Percentiles rank a stretch among this genome's conserved stretches.
phyloP scores from a whole-genome alignment of 495 filamentous ascomycete genomes.

The Beverwykella pulmonaria region DNA sequence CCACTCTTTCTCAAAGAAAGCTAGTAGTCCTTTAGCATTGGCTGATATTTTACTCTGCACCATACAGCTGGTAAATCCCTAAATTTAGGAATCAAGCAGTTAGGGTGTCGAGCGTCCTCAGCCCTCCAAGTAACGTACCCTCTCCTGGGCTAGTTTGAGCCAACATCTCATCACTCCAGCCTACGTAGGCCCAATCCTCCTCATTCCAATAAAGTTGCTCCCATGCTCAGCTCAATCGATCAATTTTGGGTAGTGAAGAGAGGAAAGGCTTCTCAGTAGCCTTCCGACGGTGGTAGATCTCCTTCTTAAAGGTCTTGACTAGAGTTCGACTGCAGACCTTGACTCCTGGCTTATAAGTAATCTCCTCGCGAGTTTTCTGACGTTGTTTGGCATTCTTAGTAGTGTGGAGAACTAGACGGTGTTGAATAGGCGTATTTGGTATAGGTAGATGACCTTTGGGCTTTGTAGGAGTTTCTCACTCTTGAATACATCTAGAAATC shows the following conservation, averaged over 20 bases:
- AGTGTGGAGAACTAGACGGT: constrained; percentile 3
- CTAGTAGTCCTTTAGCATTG: not conserved
- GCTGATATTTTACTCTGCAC: not conserved
- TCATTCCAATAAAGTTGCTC: not conserved
- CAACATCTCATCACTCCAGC: not conserved
- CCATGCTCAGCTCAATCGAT: constrained; percentile 4
- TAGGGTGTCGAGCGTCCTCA: not conserved
- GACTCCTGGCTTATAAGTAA: not conserved
- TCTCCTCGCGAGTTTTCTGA: constrained; percentile 1
- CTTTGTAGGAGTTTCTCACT: not conserved
- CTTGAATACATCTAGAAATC: not conserved
- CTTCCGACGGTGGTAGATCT: no score
- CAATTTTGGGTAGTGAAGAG: not conserved
- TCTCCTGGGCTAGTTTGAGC: not conserved
- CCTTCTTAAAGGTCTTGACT: no score
- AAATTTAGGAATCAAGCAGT: not conserved
- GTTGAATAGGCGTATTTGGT: not conserved
- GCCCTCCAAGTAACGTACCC: not conserved
- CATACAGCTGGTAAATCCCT: not conserved
- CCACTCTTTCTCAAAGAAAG: not conserved
- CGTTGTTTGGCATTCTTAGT: no score
- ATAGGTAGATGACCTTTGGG: not conserved
- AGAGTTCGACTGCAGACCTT: not conserved
- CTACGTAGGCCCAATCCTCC: not conserved
- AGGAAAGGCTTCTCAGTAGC: not conserved